A percentile compares a stretch with the other conserved stretches of the same genome.
Evolutionary conservation across 2,329 filamentous ascomycete species (phyloP).

Genomic region (Pseudogymnoascus sp.): DNA sequence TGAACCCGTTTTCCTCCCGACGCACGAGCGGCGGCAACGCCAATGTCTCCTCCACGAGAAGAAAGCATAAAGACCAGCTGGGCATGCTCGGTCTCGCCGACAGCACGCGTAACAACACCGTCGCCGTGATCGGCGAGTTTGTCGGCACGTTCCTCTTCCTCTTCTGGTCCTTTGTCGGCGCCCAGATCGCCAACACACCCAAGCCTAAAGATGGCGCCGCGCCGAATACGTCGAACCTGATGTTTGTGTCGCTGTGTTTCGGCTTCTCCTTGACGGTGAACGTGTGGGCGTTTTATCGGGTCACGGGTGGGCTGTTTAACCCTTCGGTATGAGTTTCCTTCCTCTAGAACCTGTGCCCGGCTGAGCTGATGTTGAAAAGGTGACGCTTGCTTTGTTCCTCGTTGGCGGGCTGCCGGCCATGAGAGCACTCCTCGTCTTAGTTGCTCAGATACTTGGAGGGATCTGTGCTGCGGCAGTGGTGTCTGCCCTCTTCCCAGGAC

Average conservation of each 20-base stretch:
- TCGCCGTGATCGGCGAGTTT: constrained; percentile 41
- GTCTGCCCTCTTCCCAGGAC: constrained; percentile 34
- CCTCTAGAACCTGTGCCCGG: not conserved
- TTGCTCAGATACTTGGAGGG: constrained; percentile 28
- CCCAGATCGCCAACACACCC: constrained; percentile 16
- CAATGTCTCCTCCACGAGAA: not conserved
- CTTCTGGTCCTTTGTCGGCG: constrained; percentile 21
- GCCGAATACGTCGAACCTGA: constrained; percentile 33
- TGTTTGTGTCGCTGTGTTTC: constrained; percentile 24
- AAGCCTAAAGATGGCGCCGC: constrained; percentile 25
- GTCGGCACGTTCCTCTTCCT: constrained; percentile 38
- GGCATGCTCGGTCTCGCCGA: constrained; percentile 13
- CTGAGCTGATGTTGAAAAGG: constrained; percentile 15
- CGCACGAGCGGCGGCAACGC: not conserved
- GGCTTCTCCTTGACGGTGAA: constrained; percentile 36
- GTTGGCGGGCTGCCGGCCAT: constrained; percentile 29
- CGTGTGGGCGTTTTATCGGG: constrained; percentile 45
- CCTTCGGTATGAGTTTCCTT: not conserved
- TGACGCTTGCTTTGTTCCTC: constrained; percentile 31
- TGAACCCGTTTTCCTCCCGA: not conserved
- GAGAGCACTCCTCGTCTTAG: constrained; percentile 25
- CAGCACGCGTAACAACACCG: constrained; percentile 33
- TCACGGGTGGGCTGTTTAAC: constrained; percentile 43
- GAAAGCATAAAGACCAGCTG: not conserved
- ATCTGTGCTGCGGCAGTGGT: constrained; percentile 35